phyloP scores from a whole-genome alignment of 148 eudicot genomes.

The Fagopyrum tataricum region DNA sequence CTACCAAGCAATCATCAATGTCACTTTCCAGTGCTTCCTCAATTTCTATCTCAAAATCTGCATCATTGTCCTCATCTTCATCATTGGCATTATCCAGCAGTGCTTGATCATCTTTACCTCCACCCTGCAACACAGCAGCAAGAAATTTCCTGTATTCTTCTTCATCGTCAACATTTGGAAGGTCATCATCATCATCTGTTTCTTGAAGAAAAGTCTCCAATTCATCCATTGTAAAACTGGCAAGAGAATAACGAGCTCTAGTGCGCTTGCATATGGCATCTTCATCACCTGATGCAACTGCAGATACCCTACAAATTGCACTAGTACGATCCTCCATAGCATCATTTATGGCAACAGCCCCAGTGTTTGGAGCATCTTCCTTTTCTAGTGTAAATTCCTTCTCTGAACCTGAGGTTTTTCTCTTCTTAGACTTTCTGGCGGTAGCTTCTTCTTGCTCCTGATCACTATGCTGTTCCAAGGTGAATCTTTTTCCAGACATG shows the following conservation, averaged over 20 bases:
- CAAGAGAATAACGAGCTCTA: slow-evolving; percentile 95
- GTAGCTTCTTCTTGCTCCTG: slow-evolving; percentile 15
- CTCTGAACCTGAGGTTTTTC: slow-evolving; percentile 26
- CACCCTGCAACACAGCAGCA: slow-evolving; percentile 76
- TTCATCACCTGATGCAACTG: slow-evolving; percentile 46
- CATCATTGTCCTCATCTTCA: slow-evolving; percentile 98
- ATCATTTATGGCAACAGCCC: slow-evolving; percentile 28
- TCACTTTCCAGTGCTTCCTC: slow-evolving; percentile 98
- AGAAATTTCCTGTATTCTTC: slow-evolving; percentile 95
- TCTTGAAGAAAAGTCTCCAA: slow-evolving; percentile 96
- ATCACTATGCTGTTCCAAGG: slow-evolving; percentile 17
- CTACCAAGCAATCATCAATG: slow-evolving; percentile 41
- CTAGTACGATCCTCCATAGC: slow-evolving; percentile 19
- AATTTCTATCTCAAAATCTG: slow-evolving; percentile 91
- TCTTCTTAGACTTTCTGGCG: slow-evolving; percentile 19
- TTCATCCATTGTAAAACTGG: slow-evolving; percentile 89
- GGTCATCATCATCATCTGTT: slow-evolving; percentile 87
- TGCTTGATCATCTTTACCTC: slow-evolving; percentile 36
- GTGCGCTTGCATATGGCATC: slow-evolving; percentile 91
- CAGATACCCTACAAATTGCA: slow-evolving; percentile 15
- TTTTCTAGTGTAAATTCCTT: slow-evolving; percentile 18
- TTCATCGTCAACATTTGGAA: slow-evolving; percentile 88
- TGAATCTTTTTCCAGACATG: slow-evolving; percentile 8
- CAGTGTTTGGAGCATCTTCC: slow-evolving; percentile 33
- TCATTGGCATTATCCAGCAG: slow-evolving; percentile 44